Evolutionary conservation across 768 basidiomycete species (phyloP).

Genomic region (Tricholomella constricta): DNA sequence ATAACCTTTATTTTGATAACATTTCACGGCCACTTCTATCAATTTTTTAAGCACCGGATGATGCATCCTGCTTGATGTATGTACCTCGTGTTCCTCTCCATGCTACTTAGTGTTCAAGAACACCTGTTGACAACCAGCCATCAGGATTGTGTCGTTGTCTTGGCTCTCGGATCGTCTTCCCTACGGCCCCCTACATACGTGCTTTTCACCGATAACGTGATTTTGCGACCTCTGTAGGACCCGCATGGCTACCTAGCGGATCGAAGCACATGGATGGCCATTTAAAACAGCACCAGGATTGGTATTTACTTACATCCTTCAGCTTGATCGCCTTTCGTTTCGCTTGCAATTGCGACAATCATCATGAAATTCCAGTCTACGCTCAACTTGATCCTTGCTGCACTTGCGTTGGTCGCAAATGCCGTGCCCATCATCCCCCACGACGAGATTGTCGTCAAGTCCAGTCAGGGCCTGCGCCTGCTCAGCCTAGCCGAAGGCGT

Average conservation of each 20-base stretch:
- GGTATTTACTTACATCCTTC: not conserved
- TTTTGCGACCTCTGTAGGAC: not conserved
- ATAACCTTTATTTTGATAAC: no score
- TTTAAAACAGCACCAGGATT: not conserved
- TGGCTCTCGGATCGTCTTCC: not conserved
- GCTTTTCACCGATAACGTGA: not conserved
- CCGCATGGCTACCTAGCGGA: not conserved
- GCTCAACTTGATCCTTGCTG: slow-evolving; percentile 19
- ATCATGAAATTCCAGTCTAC: slow-evolving; percentile 23
- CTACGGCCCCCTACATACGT: not conserved
- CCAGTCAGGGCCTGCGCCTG: slow-evolving; percentile 36
- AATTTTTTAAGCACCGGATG: no score
- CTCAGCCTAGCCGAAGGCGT: slow-evolving; percentile 36
- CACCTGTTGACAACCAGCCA: slow-evolving; percentile 2
- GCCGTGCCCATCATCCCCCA: slow-evolving; percentile 35
- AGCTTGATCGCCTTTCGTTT: not conserved
- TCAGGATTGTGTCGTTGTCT: not conserved
- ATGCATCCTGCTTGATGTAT: no score
- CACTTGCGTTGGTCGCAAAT: slow-evolving; percentile 23
- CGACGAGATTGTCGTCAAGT: slow-evolving; percentile 34
- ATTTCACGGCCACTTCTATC: no score
- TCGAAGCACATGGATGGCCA: not conserved
- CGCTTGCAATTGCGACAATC: not conserved
- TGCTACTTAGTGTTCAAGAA: not conserved
- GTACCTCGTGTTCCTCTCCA: no score